Evolutionary conservation across 1,284 basidiomycete genomes (phyloP), one percentile per base, ranked within the genome.

Genomic region (Marasmius fiardii): DNA sequence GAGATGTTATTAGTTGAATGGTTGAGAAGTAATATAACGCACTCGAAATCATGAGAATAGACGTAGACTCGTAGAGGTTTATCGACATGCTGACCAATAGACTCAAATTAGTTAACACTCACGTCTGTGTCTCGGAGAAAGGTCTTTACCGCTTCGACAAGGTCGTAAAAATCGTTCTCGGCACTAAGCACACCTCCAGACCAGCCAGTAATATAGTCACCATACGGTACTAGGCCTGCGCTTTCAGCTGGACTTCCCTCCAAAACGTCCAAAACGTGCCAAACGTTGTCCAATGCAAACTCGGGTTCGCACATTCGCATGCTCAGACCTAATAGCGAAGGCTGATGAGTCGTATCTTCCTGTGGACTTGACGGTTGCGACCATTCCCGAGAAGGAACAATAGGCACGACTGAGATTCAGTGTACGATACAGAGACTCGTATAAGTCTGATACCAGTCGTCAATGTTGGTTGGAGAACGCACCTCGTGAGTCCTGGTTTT

Each of bases 21-120:
- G 28, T 55, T 47, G 8, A 51, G 26, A 6, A 37, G 8, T 3
- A 16, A 31, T 10, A 7, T 45, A 12, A 79, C 92, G 60, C 71
- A 95, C 93, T 99, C 95, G 65, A 98, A 96, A 72, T 98, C 96
- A 62, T 93, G 88, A 43, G 95, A 98, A 73, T 98, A 98, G 6
- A 98, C 95, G 68, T 96, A 98, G 24, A 98, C 87, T 41, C 93
- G 79, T 37, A 98, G 72, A 5, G 95, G 92, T 70, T 93, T 95
- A 65, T 98, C 95, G 52, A 92, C 82, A 71, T 98, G 94, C 90
- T 95, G 56, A 41, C 39, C 39, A 41, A 18, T 41, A 57, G 26
- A 43, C 28, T n/a, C 33, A 57, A 44, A 31, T n/a, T 18, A 44
- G 10, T 41, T 44, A 2, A 23, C 18, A 72, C 10, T 31, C 28